Percentiles rank a stretch among this genome's conserved stretches.
Evolutionary conservation across 805 yeast species (phyloP).

Genomic region (Kuraishia cidri): DNA sequence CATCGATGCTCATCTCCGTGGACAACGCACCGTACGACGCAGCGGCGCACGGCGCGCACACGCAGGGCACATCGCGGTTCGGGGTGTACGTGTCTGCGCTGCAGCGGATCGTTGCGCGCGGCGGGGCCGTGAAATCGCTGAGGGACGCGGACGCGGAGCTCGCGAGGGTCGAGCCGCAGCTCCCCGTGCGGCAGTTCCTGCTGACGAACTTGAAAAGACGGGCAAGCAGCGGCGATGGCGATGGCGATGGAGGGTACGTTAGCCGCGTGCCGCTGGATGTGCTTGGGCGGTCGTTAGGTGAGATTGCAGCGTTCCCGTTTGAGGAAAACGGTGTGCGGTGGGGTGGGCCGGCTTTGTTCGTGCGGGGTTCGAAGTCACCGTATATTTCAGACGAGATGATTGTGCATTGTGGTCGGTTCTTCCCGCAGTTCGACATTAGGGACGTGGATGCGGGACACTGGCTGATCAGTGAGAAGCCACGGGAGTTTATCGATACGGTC

Average conservation of each 20-base stretch:
- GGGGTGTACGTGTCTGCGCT: conserved; percentile 14
- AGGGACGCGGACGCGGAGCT: conserved; percentile 57
- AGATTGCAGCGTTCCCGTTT: conserved; percentile 50
- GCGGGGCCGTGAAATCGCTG: conserved; percentile 17
- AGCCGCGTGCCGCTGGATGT: conserved; percentile 62
- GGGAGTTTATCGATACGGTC: conserved; percentile 70
- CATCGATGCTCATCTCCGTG: conserved; percentile 52
- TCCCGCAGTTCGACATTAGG: conserved; percentile 72
- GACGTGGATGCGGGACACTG: conserved; percentile 86
- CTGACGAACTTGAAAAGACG: conserved; percentile 46
- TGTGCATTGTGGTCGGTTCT: conserved; percentile 62
- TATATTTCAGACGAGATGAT: conserved; percentile 79
- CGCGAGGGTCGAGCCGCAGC: conserved; percentile 48
- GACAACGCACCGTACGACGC: conserved; percentile 74
- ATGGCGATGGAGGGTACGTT: too few species aligned
- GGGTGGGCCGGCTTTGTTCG: conserved; percentile 67
- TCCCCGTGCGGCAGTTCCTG: conserved; percentile 61
- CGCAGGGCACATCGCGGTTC: conserved; percentile 13
- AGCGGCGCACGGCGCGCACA: conserved; percentile 5
- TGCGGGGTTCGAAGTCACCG: conserved; percentile 68
- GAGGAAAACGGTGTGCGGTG: conserved; percentile 46
- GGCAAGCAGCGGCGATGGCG: too few species aligned
- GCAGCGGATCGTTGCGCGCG: conserved; percentile 1
- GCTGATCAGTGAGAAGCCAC: conserved; percentile 79
- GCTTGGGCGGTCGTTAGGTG: conserved; percentile 44